Evolutionary conservation across 352 stramenopile species (phyloP), one percentile per base, ranked within the genome.

Genomic region (Pythium aquatile): DNA sequence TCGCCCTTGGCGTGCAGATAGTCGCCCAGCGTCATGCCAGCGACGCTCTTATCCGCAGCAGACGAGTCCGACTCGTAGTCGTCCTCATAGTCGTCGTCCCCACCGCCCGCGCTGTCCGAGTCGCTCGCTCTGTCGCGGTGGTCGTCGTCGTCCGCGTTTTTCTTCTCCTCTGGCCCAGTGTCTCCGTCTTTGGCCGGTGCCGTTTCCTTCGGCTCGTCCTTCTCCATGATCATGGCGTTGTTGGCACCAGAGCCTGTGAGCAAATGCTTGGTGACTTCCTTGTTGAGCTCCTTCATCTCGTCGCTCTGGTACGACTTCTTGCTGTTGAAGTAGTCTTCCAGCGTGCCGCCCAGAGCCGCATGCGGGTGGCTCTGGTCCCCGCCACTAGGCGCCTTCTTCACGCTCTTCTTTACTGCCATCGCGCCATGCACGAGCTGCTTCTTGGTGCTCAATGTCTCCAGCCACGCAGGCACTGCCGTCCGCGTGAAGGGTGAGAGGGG

Each of bases 181-280:
- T 54, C 58, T 32, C 51, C 35, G 17, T 37, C 35, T 40, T 55
- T 55, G 42, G 28, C 37, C 61, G 53, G 28, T 7, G 3, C 37
- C 37, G 32, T 67, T 26, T 30, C 5, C 20, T 39, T 2, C 20
- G 46, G 46, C 26, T 42, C 63, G 6, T 69, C 49, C 9, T 64
- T 75, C 61, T 87, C 75, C 55, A 79, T 69, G 37, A 70, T 65
- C 78, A 89, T 84, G 28, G 81, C 78, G 55, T 86, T 75, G 76
- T 83, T 75, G 10, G 66, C 73, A 2, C 69, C 60, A 32, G 74
- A 69, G 14, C 72, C 78, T 17, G 81, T 79, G 48, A 89, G 76
- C 66, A 89, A 59, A 57, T 89, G 80, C 61, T 83, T 78, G 40
- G 76, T 83, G 42, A 88, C 73, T 37, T 68, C 69, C 44, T 73